A percentile compares a stretch with the other conserved stretches of the same genome.
Conservation (phyloP, 1,139 yeast species). For the Kurtzmaniella quercitrusa region DNA sequence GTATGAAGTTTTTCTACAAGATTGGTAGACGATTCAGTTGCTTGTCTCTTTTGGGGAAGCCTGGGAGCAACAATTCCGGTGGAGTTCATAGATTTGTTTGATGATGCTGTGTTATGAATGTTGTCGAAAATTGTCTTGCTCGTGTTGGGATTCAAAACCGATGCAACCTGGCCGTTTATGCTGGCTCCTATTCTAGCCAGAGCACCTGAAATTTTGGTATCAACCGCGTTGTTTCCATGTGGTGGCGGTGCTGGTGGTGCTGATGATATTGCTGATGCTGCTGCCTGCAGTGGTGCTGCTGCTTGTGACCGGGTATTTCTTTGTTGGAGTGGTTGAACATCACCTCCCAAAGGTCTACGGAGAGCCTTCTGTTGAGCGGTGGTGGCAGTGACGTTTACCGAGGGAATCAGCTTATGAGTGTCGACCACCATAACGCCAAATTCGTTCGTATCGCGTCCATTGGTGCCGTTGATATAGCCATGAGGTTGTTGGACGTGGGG, state of each 20-base stretch:
- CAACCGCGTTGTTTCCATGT: slow-evolving; percentile 3
- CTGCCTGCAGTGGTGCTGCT: not conserved
- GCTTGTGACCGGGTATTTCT: slow-evolving; percentile 8
- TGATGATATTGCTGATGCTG: not conserved
- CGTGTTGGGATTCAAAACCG: not conserved
- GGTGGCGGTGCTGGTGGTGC: slow-evolving; percentile 6
- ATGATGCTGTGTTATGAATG: not conserved
- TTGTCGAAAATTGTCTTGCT: not conserved
- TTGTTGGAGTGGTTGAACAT: slow-evolving; percentile 26
- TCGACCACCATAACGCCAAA: slow-evolving; percentile 1
- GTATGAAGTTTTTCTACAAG: slow-evolving; percentile 41
- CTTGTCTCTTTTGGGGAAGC: slow-evolving; percentile 53
- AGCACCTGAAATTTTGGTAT: slow-evolving; percentile 3
- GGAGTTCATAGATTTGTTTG: not conserved
- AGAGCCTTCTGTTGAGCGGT: slow-evolving; percentile 9
- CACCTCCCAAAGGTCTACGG: slow-evolving; percentile 35
- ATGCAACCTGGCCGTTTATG: not conserved
- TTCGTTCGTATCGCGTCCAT: not conserved
- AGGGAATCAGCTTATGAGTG: not conserved
- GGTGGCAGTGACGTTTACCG: slow-evolving; percentile 5
- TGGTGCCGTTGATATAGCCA: not conserved
- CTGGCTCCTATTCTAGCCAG: not conserved
- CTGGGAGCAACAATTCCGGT: slow-evolving; percentile 28
- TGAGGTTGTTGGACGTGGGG: slow-evolving; percentile 1
- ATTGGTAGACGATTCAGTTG: slow-evolving; percentile 51